phyloP scores from a whole-genome alignment of 345 rosid genomes.

The Kandelia obovata region DNA sequence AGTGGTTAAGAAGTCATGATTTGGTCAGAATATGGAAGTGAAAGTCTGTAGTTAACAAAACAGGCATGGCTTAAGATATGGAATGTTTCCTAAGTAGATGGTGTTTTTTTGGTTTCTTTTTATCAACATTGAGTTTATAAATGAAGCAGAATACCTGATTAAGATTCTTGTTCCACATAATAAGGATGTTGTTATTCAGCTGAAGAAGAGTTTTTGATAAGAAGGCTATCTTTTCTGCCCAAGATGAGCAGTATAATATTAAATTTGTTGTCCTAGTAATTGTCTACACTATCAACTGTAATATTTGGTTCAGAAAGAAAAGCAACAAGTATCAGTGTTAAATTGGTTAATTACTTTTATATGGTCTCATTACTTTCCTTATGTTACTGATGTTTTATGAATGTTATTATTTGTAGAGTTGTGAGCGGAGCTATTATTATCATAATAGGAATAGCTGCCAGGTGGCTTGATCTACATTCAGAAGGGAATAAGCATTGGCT shows the following conservation, averaged over 20 bases:
- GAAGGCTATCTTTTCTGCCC: no score
- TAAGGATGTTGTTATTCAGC: no score
- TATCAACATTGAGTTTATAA: neutral
- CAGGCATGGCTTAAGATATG: neutral
- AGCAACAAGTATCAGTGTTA: neutral
- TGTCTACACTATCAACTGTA: no score
- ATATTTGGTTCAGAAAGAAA: no score
- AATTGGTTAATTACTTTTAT: neutral
- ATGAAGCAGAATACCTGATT: neutral
- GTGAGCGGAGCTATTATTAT: slow-evolving; percentile 71
- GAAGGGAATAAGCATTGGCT: slow-evolving; percentile 72
- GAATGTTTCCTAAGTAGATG: neutral
- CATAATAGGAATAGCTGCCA: slow-evolving; percentile 60
- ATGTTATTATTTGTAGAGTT: slow-evolving; percentile 43
- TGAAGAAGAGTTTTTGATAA: no score
- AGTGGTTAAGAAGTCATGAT: slow-evolving; percentile 2
- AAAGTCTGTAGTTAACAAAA: neutral
- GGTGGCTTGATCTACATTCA: slow-evolving; percentile 65
- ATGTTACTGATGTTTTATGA: slow-evolving; percentile 20
- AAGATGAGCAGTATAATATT: no score
- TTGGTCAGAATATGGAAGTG: neutral
- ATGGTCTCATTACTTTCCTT: slow-evolving; percentile 6
- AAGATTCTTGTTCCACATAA: neutral
- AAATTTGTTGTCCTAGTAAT: no score
- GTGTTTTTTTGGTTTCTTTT: neutral